These are phyloP conservation scores for Thuja plicata DNA, from an alignment of 83 land plant species.

Conservation along the genomic window DNA sequence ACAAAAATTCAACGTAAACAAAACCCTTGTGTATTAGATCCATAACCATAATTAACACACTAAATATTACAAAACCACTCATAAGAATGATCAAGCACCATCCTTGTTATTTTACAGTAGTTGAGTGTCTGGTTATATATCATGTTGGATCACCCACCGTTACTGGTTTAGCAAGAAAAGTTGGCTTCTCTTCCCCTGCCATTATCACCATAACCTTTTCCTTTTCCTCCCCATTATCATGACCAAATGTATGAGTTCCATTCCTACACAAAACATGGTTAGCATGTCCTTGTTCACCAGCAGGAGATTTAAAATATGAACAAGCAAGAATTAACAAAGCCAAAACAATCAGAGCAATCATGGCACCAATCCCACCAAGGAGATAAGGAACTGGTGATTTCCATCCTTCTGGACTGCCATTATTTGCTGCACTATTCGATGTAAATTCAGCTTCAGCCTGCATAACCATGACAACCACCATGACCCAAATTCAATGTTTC, in stretches of 20 bases:
- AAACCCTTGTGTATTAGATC: background rate
- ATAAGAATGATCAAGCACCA: too few species aligned
- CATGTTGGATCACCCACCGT: background rate
- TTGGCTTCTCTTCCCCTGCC: background rate
- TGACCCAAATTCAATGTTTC: background rate
- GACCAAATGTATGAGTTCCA: background rate
- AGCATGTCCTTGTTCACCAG: background rate
- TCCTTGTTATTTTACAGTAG: too few species aligned
- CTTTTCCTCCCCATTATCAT: background rate
- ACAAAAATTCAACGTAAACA: too few species aligned
- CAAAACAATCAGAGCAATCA: conserved; percentile 43
- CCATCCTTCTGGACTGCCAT: conserved; percentile 25
- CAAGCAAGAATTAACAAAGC: conserved; percentile 45
- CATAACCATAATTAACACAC: too few species aligned
- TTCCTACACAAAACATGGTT: background rate
- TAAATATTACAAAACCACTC: too few species aligned
- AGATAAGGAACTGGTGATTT: conserved; percentile 62
- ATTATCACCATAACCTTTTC: background rate
- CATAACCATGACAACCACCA: background rate
- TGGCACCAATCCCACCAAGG: conserved; percentile 52
- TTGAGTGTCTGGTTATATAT: too few species aligned
- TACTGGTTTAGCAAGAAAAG: background rate
- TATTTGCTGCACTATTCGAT: background rate
- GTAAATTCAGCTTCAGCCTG: background rate
- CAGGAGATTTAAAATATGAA: conserved; percentile 43